Conservation (phyloP, 192 early-diverging fungal genomes). For the Coemansia sp. region DNA sequence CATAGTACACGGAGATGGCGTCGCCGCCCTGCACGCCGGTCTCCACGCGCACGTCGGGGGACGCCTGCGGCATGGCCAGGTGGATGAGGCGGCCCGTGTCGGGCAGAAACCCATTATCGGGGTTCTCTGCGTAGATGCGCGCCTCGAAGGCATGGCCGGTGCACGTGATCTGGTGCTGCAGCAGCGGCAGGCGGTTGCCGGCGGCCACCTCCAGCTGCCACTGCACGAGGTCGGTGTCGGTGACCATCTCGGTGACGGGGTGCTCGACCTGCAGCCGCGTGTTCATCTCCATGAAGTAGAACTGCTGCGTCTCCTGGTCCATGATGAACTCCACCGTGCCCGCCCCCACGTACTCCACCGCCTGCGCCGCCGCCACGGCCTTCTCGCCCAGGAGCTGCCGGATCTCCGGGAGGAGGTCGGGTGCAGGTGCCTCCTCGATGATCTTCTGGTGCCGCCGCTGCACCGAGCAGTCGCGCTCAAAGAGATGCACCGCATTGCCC, state of each 20-base stretch:
- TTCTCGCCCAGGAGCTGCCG: slow-evolving; percentile 75
- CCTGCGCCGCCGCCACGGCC: slow-evolving; percentile 67
- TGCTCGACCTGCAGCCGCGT: slow-evolving; percentile 81
- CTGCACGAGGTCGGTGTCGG: slow-evolving; percentile 89
- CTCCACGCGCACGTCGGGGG: slow-evolving; percentile 74
- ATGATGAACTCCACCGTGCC: slow-evolving; percentile 80
- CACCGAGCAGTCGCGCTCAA: slow-evolving; percentile 88
- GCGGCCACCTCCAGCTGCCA: slow-evolving; percentile 93
- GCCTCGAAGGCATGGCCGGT: slow-evolving; percentile 92
- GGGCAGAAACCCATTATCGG: slow-evolving; percentile 82
- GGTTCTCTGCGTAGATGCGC: slow-evolving; percentile 98
- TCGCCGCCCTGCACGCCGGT: slow-evolving; percentile 87
- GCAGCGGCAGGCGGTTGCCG: slow-evolving; percentile 64
- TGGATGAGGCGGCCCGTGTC: slow-evolving; percentile 83
- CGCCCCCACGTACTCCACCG: slow-evolving; percentile 73
- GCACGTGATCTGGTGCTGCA: slow-evolving; percentile 66
- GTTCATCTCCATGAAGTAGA: slow-evolving; percentile 84
- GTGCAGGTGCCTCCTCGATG: slow-evolving; percentile 81
- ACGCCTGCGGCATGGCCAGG: slow-evolving; percentile 74
- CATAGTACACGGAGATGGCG: slow-evolving; percentile 92
- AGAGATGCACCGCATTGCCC: slow-evolving; percentile 78
- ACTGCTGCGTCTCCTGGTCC: slow-evolving; percentile 64
- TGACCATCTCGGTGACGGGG: slow-evolving; percentile 78
- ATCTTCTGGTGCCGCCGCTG: slow-evolving; percentile 82
- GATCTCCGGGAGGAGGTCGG: slow-evolving; percentile 63